Evolutionary conservation across 78 protist genomes (phyloP), one percentile per base, ranked within the genome.

Genomic region (Thecamonas trahens): DNA sequence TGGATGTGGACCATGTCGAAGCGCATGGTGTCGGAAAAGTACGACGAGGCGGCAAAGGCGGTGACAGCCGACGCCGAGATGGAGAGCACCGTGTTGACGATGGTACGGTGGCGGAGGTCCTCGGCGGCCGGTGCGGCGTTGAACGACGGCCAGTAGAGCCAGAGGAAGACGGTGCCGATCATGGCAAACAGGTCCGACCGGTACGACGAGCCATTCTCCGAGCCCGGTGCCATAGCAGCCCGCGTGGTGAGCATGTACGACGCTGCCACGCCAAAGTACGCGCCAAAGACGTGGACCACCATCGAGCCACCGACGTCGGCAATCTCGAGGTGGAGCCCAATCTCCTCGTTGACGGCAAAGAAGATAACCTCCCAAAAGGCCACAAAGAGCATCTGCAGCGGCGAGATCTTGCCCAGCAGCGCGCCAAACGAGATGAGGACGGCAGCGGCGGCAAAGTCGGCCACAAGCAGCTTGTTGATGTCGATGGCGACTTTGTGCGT

Each of bases 371-470:
- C 88, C 22, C 78, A 2, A 31, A 89, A 35, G 38, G 88, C 91
- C 61, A 91, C 49, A 38, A 84, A 29, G 13, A 86, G 63, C 68
- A 91, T 61, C 67, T 88, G 95, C 18, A 67, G 32, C 38, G 94
- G 83, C 14, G 91, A 70, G 32, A 71, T 59, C 65, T 86, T 80
- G 29, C 97, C 97, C 0, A 94, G 11, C 20, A 94, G 28, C 0
- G 95, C 97, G 44, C 97, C 97, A 63, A 82, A 89, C 24, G 86
- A n/a, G 68, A 94, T 91, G 68, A 94, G 77, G 3, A 91, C 93
- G 9, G 96, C n/a, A 18, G 84, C 97, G 32, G 95, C 91, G n/a
- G 72, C 80, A 47, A 85, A 83, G 35, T 69, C 75, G 20, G 80
- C 88, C n/a, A 5, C 8, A 6, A 83, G 35, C 28, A 88, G 71